These are phyloP conservation scores for Bacidia gigantensis DNA, from an alignment of 495 filamentous ascomycete genomes.

Conservation along the genomic window DNA sequence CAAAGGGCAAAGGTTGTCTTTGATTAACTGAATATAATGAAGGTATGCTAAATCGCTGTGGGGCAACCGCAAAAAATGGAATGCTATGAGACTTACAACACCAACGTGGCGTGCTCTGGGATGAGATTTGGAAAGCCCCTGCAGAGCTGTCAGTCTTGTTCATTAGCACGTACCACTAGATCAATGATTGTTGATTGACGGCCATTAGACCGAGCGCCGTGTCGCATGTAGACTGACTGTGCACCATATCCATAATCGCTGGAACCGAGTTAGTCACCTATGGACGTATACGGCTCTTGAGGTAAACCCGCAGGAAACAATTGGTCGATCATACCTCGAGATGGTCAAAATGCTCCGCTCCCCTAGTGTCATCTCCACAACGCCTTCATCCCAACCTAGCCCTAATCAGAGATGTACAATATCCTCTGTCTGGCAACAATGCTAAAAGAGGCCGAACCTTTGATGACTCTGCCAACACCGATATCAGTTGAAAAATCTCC, in stretches of 20 bases:
- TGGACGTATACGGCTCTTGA: too few species aligned
- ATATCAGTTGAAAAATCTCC: constrained; percentile 54
- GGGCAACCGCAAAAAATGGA: too few species aligned
- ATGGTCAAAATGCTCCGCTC: constrained; percentile 72
- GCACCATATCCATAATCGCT: constrained; percentile 71
- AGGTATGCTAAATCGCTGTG: too few species aligned
- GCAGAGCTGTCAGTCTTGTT: constrained; percentile 7
- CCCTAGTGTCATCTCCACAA: constrained; percentile 63
- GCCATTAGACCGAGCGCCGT: not conserved
- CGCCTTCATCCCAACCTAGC: constrained; percentile 78
- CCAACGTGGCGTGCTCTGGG: constrained; percentile 30
- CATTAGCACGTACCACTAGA: not conserved
- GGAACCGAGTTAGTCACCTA: too few species aligned
- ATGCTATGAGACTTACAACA: too few species aligned
- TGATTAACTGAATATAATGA: too few species aligned
- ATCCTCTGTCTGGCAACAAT: not conserved
- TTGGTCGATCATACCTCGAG: constrained; percentile 48
- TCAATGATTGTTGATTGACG: not conserved
- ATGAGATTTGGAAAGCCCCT: constrained; percentile 58
- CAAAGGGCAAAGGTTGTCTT: too few species aligned
- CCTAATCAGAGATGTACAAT: not conserved
- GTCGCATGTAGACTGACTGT: constrained; percentile 40
- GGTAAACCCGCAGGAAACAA: too few species aligned
- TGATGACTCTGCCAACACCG: constrained; percentile 65
- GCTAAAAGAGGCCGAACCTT: constrained; percentile 35